Evolutionary conservation across 2,329 filamentous ascomycete genomes (phyloP), one percentile per base, ranked within the genome.

Genomic region (Ascochyta pisi): DNA sequence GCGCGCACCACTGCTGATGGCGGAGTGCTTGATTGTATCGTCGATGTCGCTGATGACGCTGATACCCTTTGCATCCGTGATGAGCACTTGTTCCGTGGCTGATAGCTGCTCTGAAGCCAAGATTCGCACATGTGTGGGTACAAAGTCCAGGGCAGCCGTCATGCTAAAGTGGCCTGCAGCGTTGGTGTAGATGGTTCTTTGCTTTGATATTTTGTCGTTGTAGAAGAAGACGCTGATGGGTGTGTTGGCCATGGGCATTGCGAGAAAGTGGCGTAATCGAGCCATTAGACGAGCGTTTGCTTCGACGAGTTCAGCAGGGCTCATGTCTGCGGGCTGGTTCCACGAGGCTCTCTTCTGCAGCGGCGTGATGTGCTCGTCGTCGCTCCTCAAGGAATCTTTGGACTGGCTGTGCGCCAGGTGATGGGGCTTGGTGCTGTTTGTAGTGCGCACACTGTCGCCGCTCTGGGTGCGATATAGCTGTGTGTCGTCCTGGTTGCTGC

Each of bases 1-100:
- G 56, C 92, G 88, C 0, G 94, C 89, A 6, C 96, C 95, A 48
- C 85, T 85, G 2, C 87, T 85, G 62, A 99, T 97, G 53, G 93
- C 96, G 19, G 95, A 97, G 67, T 92, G 89, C 75, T 99, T 99
- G 71, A 99, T 89, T 0, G 95, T 99, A 75, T 99, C 95, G 70
- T 99, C 95, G 61, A 99, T 95, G 73, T 99, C 95, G 73, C 92
- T 98, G 73, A 99, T 98, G 55, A 99, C 71, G 74, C 93, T 98
- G 60, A 99, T 85, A 37, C 95, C 95, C 22, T 80, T 81, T 0
- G 90, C 85, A 55, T 94, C 89, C 4, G 89, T 92, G 46, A 98
- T 80, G 37, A 86, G 82, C 40, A 99, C 83, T 51, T 90, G 84
- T 61, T 95, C 89, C 1, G 89, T 91, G 0, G 88, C 88, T 15